These are phyloP conservation scores for Oryza officinalis DNA, from an alignment of 176 grass and related monocot species.

Conservation along the genomic window DNA sequence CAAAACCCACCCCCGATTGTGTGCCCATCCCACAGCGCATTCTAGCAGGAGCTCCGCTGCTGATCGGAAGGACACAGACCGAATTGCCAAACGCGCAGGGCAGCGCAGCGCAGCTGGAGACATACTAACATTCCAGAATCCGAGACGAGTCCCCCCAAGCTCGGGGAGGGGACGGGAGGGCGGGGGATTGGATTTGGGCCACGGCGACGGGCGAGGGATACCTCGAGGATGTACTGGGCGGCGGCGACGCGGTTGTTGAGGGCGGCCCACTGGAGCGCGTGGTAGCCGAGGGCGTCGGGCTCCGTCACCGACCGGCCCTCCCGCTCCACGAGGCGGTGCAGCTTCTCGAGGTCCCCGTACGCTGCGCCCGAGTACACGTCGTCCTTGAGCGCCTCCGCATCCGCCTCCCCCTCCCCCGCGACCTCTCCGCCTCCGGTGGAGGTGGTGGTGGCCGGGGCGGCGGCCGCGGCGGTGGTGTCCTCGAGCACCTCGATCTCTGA, in stretches of 20 bases:
- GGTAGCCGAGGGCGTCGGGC: conserved; percentile 72
- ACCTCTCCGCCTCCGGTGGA: not conserved
- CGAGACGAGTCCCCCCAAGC: no score
- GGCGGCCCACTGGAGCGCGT: conserved; percentile 93
- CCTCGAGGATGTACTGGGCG: conserved; percentile 94
- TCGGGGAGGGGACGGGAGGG: no score
- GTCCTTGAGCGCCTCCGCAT: conserved; percentile 72
- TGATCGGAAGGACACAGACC: not conserved
- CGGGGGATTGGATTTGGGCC: no score
- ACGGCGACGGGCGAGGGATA: not conserved
- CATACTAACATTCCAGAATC: no score
- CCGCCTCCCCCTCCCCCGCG: conserved; percentile 17
- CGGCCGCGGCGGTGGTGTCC: conserved; percentile 29
- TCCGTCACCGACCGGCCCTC: conserved; percentile 70
- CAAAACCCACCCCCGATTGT: no score
- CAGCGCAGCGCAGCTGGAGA: no score
- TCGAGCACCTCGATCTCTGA: conserved; percentile 71
- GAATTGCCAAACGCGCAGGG: not conserved
- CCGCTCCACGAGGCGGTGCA: conserved; percentile 73
- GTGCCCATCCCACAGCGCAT: not conserved
- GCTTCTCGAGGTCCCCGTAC: conserved; percentile 93
- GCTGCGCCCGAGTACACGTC: conserved; percentile 87
- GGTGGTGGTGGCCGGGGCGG: not conserved
- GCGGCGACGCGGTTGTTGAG: conserved; percentile 90
- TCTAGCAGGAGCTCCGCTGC: conserved; percentile 3